Base-by-base conservation (phyloP, 2,329 filamentous ascomycete genomes). In the Botrytis deweyae region DNA sequence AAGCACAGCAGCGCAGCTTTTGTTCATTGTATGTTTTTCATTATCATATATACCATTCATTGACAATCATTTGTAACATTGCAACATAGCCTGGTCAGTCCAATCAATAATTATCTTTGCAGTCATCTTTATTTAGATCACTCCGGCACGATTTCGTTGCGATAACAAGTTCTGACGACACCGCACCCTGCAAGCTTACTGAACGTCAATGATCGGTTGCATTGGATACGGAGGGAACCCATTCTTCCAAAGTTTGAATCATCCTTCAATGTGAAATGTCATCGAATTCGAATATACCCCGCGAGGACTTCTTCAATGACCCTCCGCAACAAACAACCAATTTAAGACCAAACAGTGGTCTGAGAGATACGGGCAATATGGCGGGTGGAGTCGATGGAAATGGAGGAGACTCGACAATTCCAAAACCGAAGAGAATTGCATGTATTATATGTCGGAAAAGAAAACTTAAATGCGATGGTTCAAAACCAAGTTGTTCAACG, bases 361-460 rank as follows among this genome's bases (percentile, higher is more conserved):
- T 49, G 59, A 77, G 72, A 78, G 80, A 81, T 71, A 76, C 72
- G 69, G 79, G 72, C 74, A 80, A 76, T 69, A 79, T 77, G 77
- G 78, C 83, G 66, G 80, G 81, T 72, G 78, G 81, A 72, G 80
- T 81, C 73, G 84, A 84, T 74, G 84, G 86, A 75, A 82, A 76
- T 61, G 87, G 88, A 42, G 46, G 62, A 36, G 52, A 66, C 78
- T 90, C 90, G 76, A 86, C 83, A 78, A 86, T 93, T 36, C 91
- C 92, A 68, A 93, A 93, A 80, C 91, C 91, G n/a, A 98, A 98
- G 86, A 90, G 95, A 78, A 92, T 98, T 79, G 96, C 96, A 55
- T 99, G 96, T 82, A 93, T 97, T 81, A 91, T 98, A 76, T 99
- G 96, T 82, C 88, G 95, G 79, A 96, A 95, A 84, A 89, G 95